Base-by-base conservation (phyloP, 2,329 filamentous ascomycete species). In the Aspergillus quadricinctus region DNA sequence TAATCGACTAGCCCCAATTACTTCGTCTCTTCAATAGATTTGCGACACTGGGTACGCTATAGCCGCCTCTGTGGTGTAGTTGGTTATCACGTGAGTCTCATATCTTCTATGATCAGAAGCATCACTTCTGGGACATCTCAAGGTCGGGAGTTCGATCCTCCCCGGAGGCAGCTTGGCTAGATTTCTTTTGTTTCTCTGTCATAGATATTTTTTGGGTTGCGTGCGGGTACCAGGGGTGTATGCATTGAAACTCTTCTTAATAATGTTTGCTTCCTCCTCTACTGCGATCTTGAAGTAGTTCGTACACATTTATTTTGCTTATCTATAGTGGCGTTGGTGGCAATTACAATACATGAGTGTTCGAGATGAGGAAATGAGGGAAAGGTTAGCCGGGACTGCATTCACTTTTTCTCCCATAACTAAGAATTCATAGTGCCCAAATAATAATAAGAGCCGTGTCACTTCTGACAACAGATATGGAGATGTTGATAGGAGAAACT, bases 401-500 rank as follows among this genome's bases (percentile, higher is more conserved):
- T 14, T 7, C 14, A 37, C 17, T 37, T 17, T 17, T 14, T 17
- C 31, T 37, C 31, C 31, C 2, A 8, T 45, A 10, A 21, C 19
- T 19, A 19, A 23, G 10, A 23, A 23, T 45, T 9, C 8, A 11
- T 23, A 10, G 23, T 23, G 9, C 19, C 19, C 41, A 5, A 11
- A 11, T 45, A n/a, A 23, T 2, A 11, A 11, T 45, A n/a, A 23
- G 21, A 45, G 8, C 8, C 41, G 9, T 43, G 3, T 48, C 50
- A 40, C 23, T 56, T 56, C 29, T 54, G 21, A 58, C 53, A 52
- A 50, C 46, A 52, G 54, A 37, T 37, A n/a, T 14, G 23, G 51
- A 54, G 10, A 52, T 45, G 48, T n/a, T 35, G 10, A 23, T 23
- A 23, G 23, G 2, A 23, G 23, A n/a, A n/a, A 23, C 23, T 23